Percentiles rank a stretch among this genome's conserved stretches.
Evolutionary conservation across 352 stramenopile species (phyloP).

Genomic region (Blastocystis sp.): DNA sequence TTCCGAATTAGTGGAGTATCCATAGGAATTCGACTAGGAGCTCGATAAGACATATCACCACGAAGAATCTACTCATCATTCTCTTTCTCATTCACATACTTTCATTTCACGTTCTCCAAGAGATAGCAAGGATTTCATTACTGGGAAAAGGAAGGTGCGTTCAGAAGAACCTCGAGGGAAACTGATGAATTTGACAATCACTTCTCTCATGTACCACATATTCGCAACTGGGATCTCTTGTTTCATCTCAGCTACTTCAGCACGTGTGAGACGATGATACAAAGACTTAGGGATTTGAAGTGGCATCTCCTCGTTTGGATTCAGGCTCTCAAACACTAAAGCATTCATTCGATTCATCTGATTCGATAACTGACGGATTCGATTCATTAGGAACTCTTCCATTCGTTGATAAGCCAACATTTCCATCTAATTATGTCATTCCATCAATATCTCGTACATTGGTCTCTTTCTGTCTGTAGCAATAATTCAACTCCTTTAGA

Average conservation of each 20-base stretch:
- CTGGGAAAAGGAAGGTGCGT: constrained; percentile 9
- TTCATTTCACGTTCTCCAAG: constrained; percentile 35
- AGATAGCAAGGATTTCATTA: constrained; percentile 25
- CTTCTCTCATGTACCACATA: constrained; percentile 20
- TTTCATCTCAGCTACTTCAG: constrained; percentile 10
- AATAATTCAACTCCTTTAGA: constrained; percentile 24
- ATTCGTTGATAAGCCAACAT: constrained; percentile 9
- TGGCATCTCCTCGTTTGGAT: background rate
- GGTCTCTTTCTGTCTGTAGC: constrained; percentile 19
- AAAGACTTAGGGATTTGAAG: background rate
- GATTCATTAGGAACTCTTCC: constrained; percentile 60
- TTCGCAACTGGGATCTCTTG: constrained; percentile 7
- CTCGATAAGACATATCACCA: constrained; percentile 40
- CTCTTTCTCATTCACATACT: background rate
- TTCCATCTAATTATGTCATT: background rate
- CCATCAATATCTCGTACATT: background rate
- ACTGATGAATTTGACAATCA: constrained; percentile 53
- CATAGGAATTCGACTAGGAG: constrained; percentile 34
- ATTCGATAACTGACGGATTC: constrained; percentile 26
- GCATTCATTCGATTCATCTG: constrained; percentile 25
- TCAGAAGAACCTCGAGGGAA: constrained; percentile 34
- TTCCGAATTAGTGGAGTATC: constrained; percentile 14
- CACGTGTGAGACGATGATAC: background rate
- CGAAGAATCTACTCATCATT: background rate
- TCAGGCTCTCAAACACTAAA: background rate